A percentile compares a stretch with the other conserved stretches of the same genome.
These are phyloP conservation scores for Colletotrichum scovillei DNA, from an alignment of 2,329 filamentous ascomycete genomes.

Conservation along the genomic window DNA sequence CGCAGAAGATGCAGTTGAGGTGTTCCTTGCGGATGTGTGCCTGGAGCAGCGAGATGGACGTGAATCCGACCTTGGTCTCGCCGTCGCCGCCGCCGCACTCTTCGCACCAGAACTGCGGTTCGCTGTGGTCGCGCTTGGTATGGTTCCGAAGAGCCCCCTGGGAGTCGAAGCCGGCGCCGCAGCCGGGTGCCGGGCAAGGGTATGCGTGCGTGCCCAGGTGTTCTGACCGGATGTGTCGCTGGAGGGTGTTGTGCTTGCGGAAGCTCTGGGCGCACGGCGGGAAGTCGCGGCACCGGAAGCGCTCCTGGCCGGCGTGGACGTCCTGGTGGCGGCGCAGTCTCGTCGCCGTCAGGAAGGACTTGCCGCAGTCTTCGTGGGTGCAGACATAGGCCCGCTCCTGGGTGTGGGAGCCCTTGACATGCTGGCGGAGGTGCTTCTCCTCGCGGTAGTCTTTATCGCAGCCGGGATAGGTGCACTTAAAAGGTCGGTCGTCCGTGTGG, in stretches of 20 bases:
- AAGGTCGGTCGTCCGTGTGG: slow-evolving; percentile 87
- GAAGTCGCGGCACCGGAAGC: slow-evolving; percentile 78
- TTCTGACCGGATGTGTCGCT: slow-evolving; percentile 81
- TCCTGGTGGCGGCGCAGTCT: slow-evolving; percentile 80
- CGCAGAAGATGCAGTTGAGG: slow-evolving; percentile 80
- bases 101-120: slow-evolving; percentile 79
- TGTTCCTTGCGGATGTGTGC: slow-evolving; percentile 80
- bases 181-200: slow-evolving; percentile 71
- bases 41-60: slow-evolving; percentile 77
- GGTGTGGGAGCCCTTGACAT: slow-evolving; percentile 85
- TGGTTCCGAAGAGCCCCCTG: slow-evolving; percentile 79
- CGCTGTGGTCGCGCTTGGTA: slow-evolving; percentile 74
- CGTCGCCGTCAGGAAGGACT: slow-evolving; percentile 84
- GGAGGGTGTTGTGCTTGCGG: slow-evolving; percentile 86
- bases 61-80: slow-evolving; percentile 68
- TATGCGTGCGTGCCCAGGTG: slow-evolving; percentile 81
- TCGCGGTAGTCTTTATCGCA: slow-evolving; percentile 90
- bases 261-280: slow-evolving; percentile 81
- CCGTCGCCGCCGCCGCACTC: slow-evolving; percentile 69
- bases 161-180: slow-evolving; percentile 78
- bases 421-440: slow-evolving; percentile 86
- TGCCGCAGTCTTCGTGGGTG: slow-evolving; percentile 77
- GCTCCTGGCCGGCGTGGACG: slow-evolving; percentile 82
- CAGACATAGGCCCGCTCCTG: slow-evolving; percentile 77
- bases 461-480: slow-evolving; percentile 73